These are phyloP conservation scores for Aphanomyces invadans DNA, from an alignment of 352 stramenopile genomes.

Conservation along the genomic window DNA sequence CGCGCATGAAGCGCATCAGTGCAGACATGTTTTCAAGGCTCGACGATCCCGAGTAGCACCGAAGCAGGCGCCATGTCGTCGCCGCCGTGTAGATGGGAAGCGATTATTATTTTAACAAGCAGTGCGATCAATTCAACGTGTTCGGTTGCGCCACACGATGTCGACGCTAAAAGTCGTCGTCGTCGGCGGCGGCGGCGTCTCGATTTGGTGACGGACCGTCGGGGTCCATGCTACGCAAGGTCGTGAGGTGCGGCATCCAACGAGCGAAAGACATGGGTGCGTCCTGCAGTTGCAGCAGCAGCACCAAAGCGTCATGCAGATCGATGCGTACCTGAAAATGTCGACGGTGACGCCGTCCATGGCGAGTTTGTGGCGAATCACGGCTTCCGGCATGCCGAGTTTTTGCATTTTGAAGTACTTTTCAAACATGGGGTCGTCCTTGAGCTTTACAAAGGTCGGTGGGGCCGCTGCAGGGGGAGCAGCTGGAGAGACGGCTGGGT, in stretches of 20 bases:
- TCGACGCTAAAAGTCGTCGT: background rate
- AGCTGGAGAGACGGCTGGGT: conserved; percentile 25
- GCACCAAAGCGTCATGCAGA: too few relatives aligned
- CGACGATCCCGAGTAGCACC: background rate
- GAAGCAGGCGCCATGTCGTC: background rate
- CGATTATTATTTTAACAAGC: background rate
- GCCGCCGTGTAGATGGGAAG: too few relatives aligned
- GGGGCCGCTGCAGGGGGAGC: conserved; percentile 1
- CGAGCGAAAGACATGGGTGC: too few relatives aligned
- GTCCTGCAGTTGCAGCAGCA: too few relatives aligned
- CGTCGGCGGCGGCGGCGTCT: conserved; percentile 18
- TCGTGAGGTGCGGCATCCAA: conserved; percentile 11
- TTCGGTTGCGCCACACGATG: too few relatives aligned
- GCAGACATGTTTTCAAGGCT: conserved; percentile 21
- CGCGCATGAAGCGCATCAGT: conserved; percentile 17
- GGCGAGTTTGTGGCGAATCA: conserved; percentile 74
- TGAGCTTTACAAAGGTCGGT: conserved; percentile 53
- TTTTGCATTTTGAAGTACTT: conserved; percentile 86
- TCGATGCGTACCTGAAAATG: conserved; percentile 51
- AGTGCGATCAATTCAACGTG: background rate
- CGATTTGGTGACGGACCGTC: conserved; percentile 66
- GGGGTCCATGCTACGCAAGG: conserved; percentile 57
- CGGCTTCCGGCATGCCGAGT: conserved; percentile 62
- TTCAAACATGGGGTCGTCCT: conserved; percentile 67
- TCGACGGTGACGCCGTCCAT: conserved; percentile 66